phyloP scores from a whole-genome alignment of 192 early-diverging fungal genomes.

The Coemansia sp. region DNA sequence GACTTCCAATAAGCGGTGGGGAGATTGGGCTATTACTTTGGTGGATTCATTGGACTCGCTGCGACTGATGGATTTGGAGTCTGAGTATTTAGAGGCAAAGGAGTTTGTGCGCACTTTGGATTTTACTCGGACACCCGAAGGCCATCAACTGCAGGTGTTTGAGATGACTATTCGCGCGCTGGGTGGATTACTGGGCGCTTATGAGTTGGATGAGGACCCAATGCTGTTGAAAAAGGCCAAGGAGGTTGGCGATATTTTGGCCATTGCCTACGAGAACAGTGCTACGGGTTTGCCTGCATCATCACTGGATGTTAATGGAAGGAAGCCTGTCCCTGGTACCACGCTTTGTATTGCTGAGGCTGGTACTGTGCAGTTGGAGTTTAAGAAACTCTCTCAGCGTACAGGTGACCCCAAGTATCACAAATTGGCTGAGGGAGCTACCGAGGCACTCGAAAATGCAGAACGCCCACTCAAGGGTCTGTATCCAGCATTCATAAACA shows the following conservation, averaged over 20 bases:
- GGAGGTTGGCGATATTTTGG: slow-evolving; percentile 71
- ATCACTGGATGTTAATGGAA: slow-evolving; percentile 53
- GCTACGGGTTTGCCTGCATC: slow-evolving; percentile 64
- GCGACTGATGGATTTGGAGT: slow-evolving; percentile 66
- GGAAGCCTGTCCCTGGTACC: not conserved
- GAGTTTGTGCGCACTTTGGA: slow-evolving; percentile 60
- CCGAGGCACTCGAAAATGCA: slow-evolving; percentile 42
- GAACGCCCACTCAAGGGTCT: slow-evolving; percentile 59
- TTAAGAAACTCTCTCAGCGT: slow-evolving; percentile 74
- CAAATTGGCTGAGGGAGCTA: slow-evolving; percentile 63
- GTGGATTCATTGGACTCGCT: slow-evolving; percentile 85
- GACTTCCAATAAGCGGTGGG: slow-evolving; percentile 41
- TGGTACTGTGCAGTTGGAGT: slow-evolving; percentile 82
- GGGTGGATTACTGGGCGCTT: slow-evolving; percentile 78
- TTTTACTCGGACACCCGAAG: slow-evolving; percentile 27
- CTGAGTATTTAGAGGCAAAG: slow-evolving; percentile 70
- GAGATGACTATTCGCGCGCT: slow-evolving; percentile 86
- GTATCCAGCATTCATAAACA: slow-evolving; percentile 63
- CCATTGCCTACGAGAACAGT: slow-evolving; percentile 64
- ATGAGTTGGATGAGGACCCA: slow-evolving; percentile 65
- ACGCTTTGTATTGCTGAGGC: slow-evolving; percentile 60
- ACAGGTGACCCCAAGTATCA: slow-evolving; percentile 75
- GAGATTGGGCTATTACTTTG: slow-evolving; percentile 76
- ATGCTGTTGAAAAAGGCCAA: slow-evolving; percentile 66
- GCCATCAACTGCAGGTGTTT: slow-evolving; percentile 48